Evolutionary conservation across 2,329 filamentous ascomycete species (phyloP), one percentile per base, ranked within the genome.

Genomic region (Fusarium fujikuroi): DNA sequence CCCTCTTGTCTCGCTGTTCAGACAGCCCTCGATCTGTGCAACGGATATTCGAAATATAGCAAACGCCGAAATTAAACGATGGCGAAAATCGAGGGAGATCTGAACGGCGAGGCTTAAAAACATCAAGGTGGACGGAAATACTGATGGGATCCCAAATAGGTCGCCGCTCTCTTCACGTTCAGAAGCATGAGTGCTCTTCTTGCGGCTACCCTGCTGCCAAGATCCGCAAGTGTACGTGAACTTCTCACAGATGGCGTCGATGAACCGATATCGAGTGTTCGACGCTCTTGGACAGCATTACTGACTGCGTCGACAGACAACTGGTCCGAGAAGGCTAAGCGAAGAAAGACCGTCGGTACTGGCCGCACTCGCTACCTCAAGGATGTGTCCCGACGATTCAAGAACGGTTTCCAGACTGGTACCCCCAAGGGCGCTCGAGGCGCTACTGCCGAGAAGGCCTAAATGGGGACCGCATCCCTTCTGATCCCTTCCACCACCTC

Each of bases 301-400:
- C 74, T 76, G 58, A 76, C 43, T 60, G 53, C 21, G 32, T 43
- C 28, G 57, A 84, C 84, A 98, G 95, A 92, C 92, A 98, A 99
- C 93, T 99, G 96, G 96, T 91, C 93, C 86, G 95, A 98, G 92
- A 99, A 99, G 93, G 95, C 95, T 82, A 98, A 98, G 94, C 91
- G 96, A 87, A 97, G 96, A 93, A 98, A 98, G 95, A 98, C 95
- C 84, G 95, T 93, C 85, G 96, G 96, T 82, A 95, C 94, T 83
- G 96, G 96, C 86, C 94, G 96, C 87, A 96, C 95, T 92, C 92
- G 94, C 84, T 94, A 95, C 89, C 91, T 99, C 85, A 97, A 97
- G 91, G 90, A 90, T 82, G 92, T 99, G 84, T 89, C 95, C 84
- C 92, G 96, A 86, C 91, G 91, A 88, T 97, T 97, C 92, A 94